Conservation (phyloP, 495 filamentous ascomycete genomes). For the Glonium stellatum region DNA sequence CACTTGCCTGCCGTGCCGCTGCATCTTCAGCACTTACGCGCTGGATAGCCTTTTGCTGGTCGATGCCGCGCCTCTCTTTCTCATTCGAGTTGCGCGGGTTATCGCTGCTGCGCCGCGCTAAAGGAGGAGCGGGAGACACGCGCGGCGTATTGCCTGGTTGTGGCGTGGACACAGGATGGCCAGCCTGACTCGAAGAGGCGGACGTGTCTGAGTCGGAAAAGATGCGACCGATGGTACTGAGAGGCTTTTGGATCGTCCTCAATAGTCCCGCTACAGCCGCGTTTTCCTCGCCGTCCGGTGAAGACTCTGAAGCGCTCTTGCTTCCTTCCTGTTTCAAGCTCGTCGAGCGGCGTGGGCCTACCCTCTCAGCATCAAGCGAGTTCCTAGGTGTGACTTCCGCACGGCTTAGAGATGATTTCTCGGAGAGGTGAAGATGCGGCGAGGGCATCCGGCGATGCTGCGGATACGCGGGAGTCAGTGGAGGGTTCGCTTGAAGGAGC, state of each 20-base stretch:
- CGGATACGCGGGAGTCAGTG: slow-evolving; percentile 27
- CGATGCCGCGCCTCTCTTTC: slow-evolving; percentile 17
- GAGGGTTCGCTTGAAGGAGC: slow-evolving; percentile 30
- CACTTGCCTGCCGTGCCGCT: slow-evolving; percentile 88
- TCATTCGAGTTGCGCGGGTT: slow-evolving; percentile 18
- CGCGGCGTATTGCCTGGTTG: slow-evolving; percentile 52
- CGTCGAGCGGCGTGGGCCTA: slow-evolving; percentile 41
- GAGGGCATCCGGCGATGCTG: slow-evolving; percentile 27
- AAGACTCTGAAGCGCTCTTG: slow-evolving; percentile 44
- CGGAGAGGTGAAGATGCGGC: slow-evolving; percentile 41
- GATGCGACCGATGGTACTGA: slow-evolving; percentile 93
- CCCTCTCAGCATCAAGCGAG: slow-evolving; percentile 52
- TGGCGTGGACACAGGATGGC: slow-evolving; percentile 44
- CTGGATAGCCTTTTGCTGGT: slow-evolving; percentile 8
- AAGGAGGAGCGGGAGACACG: slow-evolving; percentile 48
- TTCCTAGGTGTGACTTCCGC: slow-evolving; percentile 48
- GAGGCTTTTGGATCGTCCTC: slow-evolving; percentile 81
- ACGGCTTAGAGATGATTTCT: slow-evolving; percentile 54
- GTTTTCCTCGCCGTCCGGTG: slow-evolving; percentile 42
- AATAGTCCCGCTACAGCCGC: slow-evolving; percentile 81
- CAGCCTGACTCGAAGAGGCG: background rate
- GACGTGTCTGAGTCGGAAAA: slow-evolving; percentile 77
- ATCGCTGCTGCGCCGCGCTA: slow-evolving; percentile 38
- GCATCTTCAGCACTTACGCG: slow-evolving; percentile 71
- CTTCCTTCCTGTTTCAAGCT: slow-evolving; percentile 42